phyloP scores from a whole-genome alignment of 805 yeast genomes.

The Pichia californica region DNA sequence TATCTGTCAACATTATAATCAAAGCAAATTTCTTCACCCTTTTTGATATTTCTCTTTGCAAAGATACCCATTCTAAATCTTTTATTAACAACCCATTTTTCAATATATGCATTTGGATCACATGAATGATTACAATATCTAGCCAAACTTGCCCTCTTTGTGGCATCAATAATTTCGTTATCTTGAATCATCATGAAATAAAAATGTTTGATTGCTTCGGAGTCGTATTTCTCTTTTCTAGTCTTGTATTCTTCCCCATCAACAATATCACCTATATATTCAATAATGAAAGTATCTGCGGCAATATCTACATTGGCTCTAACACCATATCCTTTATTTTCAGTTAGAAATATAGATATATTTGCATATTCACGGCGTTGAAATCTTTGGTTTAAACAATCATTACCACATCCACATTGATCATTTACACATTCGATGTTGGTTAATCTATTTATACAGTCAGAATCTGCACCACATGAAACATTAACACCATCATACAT shows the following conservation, averaged over 20 bases:
- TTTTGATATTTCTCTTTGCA: constrained; percentile 61
- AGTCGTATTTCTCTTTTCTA: constrained; percentile 70
- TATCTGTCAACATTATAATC: constrained; percentile 94
- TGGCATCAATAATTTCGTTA: constrained; percentile 93
- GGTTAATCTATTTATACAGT: constrained; percentile 88
- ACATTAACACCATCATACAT: constrained; percentile 34
- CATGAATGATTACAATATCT: constrained; percentile 95
- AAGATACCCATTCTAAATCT: constrained; percentile 92
- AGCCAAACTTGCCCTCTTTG: constrained; percentile 80
- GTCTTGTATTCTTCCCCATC: constrained; percentile 69
- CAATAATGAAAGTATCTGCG: constrained; percentile 72
- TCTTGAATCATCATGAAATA: constrained; percentile 94
- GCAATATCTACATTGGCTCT: constrained; percentile 57
- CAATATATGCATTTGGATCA: constrained; percentile 89
- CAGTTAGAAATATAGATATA: constrained; percentile 79
- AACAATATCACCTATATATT: constrained; percentile 91
- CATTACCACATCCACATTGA: constrained; percentile 63
- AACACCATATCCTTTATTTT: constrained; percentile 83
- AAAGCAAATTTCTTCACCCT: constrained; percentile 88
- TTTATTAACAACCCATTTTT: constrained; percentile 94
- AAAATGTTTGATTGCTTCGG: constrained; percentile 66
- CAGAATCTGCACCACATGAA: constrained; percentile 82
- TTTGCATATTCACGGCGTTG: constrained; percentile 68
- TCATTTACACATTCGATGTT: constrained; percentile 84
- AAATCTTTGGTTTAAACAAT: constrained; percentile 84